Evolutionary conservation across 2,329 filamentous ascomycete species (phyloP).

Genomic region (Pseudopithomyces chartarum): DNA sequence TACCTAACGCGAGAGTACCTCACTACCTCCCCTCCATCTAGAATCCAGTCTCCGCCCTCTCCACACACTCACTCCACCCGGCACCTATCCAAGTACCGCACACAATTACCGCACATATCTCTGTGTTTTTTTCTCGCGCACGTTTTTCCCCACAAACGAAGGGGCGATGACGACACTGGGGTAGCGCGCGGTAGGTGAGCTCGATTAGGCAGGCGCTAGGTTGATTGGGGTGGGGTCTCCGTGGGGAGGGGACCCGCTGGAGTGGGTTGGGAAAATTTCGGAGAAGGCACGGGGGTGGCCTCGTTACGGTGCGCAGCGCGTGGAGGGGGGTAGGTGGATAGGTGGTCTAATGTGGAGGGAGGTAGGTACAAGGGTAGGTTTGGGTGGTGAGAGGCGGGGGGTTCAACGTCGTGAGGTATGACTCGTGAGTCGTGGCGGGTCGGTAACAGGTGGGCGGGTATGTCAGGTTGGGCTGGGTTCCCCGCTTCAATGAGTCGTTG

Average conservation of each 20-base stretch:
- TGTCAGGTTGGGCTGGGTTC: slow-evolving; percentile 12
- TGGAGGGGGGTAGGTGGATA: neutral
- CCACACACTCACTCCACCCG: too few relatives aligned
- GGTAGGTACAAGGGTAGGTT: too few relatives aligned
- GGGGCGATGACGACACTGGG: slow-evolving; percentile 2
- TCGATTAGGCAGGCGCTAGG: neutral
- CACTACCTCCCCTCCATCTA: too few relatives aligned
- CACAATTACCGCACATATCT: neutral
- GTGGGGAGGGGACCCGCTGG: too few relatives aligned
- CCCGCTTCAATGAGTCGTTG: slow-evolving; percentile 11
- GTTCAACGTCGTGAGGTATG: neutral
- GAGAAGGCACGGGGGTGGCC: neutral
- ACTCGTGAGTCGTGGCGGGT: neutral
- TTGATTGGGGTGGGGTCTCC: too few relatives aligned
- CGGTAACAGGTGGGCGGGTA: neutral
- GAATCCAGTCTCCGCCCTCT: too few relatives aligned
- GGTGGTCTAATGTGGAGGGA: too few relatives aligned
- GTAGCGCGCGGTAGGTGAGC: neutral
- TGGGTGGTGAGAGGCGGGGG: too few relatives aligned
- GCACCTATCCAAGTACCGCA: neutral
- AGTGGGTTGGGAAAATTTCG: neutral
- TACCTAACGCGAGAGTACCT: too few relatives aligned
- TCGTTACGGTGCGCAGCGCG: neutral
- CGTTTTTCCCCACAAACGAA: neutral
- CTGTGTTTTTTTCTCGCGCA: neutral